Evolutionary conservation across 116 monocot species (phyloP).

Genomic region (Dioscorea cayenensis): DNA sequence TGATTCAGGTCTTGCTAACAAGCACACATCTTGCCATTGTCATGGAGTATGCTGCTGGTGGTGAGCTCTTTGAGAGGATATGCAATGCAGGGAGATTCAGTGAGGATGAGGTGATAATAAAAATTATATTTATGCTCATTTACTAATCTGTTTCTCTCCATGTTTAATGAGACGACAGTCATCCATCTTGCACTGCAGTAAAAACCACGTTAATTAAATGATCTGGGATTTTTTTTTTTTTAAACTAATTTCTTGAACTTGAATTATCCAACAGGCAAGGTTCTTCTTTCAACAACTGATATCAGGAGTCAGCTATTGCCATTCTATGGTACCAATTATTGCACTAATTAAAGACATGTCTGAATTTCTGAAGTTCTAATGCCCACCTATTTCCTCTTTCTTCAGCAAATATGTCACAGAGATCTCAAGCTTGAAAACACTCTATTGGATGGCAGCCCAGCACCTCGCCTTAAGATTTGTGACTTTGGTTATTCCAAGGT

Average conservation of each 20-base stretch:
- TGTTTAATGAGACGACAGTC: too few species aligned
- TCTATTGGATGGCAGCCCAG: conserved; percentile 30
- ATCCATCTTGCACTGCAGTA: neutral
- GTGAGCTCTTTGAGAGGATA: conserved; percentile 36
- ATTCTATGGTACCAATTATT: conserved; percentile 25
- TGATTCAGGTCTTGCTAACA: conserved; percentile 26
- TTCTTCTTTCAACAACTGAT: conserved; percentile 48
- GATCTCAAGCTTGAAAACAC: conserved; percentile 40
- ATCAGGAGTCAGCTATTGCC: conserved; percentile 43
- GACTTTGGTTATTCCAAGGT: conserved; percentile 51
- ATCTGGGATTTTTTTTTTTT: neutral
- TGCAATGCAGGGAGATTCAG: conserved; percentile 32
- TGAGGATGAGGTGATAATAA: conserved; percentile 27
- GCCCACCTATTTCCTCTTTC: neutral
- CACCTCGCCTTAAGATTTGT: conserved; percentile 37
- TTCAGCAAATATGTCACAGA: conserved; percentile 36
- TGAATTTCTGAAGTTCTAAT: neutral
- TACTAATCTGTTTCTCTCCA: too few species aligned
- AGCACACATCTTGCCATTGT: conserved; percentile 35
- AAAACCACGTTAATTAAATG: neutral
- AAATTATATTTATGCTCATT: neutral
- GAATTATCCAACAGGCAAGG: conserved; percentile 17
- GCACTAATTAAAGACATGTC: neutral
- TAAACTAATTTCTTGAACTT: neutral
- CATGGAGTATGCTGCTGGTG: conserved; percentile 46